Conservation (phyloP, 192 early-diverging fungal species). For the Phlyctochytrium arcticum region DNA sequence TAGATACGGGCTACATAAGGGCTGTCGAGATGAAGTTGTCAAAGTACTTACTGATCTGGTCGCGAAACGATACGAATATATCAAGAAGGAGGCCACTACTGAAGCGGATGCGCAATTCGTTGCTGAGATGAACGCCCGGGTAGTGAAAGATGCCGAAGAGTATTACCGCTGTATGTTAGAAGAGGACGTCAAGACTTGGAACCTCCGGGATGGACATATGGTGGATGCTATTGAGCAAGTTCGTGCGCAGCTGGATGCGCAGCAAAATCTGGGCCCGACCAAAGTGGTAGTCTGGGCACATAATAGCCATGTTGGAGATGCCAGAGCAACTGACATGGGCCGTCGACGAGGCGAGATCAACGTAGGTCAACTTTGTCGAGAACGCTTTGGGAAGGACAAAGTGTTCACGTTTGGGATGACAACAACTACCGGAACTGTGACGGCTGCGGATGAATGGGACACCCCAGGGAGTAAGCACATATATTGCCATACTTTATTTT, state of each 20-base stretch:
- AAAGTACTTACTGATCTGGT: constrained; percentile 10
- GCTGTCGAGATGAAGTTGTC: neutral
- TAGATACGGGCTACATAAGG: neutral
- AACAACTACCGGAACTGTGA: constrained; percentile 1
- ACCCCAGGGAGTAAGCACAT: neutral
- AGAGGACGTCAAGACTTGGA: constrained; percentile 12
- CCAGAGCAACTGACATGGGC: constrained; percentile 10
- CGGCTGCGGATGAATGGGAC: constrained; percentile 15
- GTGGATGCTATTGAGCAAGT: neutral
- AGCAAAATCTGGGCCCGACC: neutral
- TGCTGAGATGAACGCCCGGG: constrained; percentile 15
- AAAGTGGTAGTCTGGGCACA: constrained; percentile 18
- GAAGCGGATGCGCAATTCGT: neutral
- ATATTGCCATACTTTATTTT: neutral
- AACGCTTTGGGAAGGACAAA: neutral
- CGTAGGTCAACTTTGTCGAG: constrained; percentile 10
- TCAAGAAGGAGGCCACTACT: neutral
- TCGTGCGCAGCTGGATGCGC: neutral
- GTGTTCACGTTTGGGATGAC: constrained; percentile 8
- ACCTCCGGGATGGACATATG: constrained; percentile 9
- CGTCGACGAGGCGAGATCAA: constrained; percentile 9
- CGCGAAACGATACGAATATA: neutral
- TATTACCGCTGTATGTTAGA: constrained; percentile 18
- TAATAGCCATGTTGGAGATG: constrained; percentile 12
- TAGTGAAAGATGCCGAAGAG: constrained; percentile 14